Base-by-base conservation (phyloP, 2,329 filamentous ascomycete species). In the Aspergillus piperis region DNA sequence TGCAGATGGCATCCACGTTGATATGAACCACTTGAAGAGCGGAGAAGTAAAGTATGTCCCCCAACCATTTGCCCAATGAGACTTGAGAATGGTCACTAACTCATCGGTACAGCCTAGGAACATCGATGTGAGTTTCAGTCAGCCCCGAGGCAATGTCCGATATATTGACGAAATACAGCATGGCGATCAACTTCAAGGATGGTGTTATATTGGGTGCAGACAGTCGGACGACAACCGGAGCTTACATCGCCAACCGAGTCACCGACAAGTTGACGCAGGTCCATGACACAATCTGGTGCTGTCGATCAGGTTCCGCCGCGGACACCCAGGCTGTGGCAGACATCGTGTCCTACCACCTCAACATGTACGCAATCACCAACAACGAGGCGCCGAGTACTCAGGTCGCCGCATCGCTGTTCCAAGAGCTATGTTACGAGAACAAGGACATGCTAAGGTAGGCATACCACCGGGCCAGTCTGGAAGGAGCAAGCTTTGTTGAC, bases 211-310 rank as follows among this genome's bases (percentile, higher is more conserved):
- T 99, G 44, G 90, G 95, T 67, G 95, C 95, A 71, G 95, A 99
- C 80, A 97, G 92, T 73, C 88, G 95, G 82, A 99, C 95, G 68
- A 99, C 95, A 50, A 99, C 94, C 58, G 95, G 95, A 72, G 88
- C 94, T 70, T 99, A 98, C 85, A 98, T 99, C 75, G 95, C 95
- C 71, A 99, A 99, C 81, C 90, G 95, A 84, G 95, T 99, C 67
- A 99, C 95, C 66, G 95, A 99, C 85, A 99, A 99, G 84, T 88
- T 99, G 76, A 99, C 95, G 72, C 90, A 93, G 83, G 94, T 99
- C 63, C 91, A 96, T 81, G 95, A 99, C 79, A 98, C 94, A 61
- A 98, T 99, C 80, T 99, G 95, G 95, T 99, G 95, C 83, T 99
- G 95, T 83, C 90, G 95, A 73, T 98, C 95, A 63, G 95, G 95